These are phyloP conservation scores for Fusarium sp. DNA, from an alignment of 2,329 filamentous ascomycete species.

Conservation along the genomic window DNA sequence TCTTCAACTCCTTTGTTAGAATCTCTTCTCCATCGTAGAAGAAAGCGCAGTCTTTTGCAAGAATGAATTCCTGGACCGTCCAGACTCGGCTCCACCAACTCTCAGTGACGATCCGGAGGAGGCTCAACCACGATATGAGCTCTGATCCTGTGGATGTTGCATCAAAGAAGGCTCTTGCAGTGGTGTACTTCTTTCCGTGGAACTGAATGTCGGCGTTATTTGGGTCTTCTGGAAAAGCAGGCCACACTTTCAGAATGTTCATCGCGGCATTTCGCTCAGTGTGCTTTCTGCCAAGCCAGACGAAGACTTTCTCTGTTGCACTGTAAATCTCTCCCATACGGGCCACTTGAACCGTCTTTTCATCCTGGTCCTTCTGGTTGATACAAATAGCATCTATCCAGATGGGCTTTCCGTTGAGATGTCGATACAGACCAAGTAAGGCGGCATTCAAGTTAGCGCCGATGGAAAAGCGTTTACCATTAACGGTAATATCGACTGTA, in stretches of 20 bases:
- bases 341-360: conserved; percentile 4
- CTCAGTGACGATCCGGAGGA: conserved; percentile 3
- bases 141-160: conserved; percentile 9
- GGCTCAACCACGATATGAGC: conserved; percentile 1
- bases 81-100: conserved; percentile 28
- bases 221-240: conserved; percentile 7
- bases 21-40: conserved; percentile 7
- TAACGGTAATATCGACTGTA: background rate
- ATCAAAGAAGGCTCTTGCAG: conserved; percentile 10
- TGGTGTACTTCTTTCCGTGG: conserved; percentile 15
- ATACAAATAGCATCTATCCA: conserved; percentile 19
- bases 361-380: conserved; percentile 1
- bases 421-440: background rate
- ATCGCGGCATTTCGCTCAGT: background rate
- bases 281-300: conserved; percentile 5
- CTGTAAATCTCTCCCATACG: conserved; percentile 21
- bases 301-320: conserved; percentile 6
- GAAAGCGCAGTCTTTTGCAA: conserved; percentile 8
- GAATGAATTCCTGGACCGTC: conserved; percentile 25
- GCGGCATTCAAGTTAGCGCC: conserved; percentile 15
- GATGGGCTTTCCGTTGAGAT: conserved; percentile 5
- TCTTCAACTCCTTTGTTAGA: background rate
- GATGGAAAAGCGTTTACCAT: background rate
- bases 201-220: background rate
- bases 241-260: conserved; percentile 6